These are phyloP conservation scores for Fusarium phyllophilum DNA, from an alignment of 2,329 filamentous ascomycete genomes.

Conservation along the genomic window DNA sequence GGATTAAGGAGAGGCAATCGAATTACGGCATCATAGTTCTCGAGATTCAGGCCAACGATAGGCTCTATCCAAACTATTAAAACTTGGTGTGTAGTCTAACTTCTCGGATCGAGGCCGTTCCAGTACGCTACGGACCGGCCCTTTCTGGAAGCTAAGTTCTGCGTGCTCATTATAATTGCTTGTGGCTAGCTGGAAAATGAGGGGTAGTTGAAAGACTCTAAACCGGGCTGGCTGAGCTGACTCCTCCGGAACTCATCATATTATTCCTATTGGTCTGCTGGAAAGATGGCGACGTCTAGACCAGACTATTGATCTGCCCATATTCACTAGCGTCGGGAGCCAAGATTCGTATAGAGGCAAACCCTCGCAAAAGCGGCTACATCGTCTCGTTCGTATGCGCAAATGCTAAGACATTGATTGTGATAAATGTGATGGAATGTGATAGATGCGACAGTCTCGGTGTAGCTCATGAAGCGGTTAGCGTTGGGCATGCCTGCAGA, in stretches of 20 bases:
- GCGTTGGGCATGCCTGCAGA: not conserved
- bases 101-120: accelerated
- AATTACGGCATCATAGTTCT: no score
- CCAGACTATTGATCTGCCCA: not conserved
- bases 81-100: no score
- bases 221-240: not conserved
- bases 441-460: not conserved
- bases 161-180: not conserved
- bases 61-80: no score
- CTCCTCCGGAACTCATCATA: not conserved
- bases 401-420: not conserved
- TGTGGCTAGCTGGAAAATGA: not conserved
- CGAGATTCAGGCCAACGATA: no score
- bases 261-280: not conserved
- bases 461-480: accelerated
- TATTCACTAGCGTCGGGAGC: not conserved
- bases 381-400: accelerated
- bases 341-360: not conserved
- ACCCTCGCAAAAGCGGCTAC: accelerated
- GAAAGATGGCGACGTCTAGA: not conserved
- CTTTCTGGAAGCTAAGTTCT: not conserved
- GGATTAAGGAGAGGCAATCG: no score
- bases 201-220: not conserved
- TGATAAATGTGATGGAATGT: not conserved
- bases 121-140: not conserved